Percentiles rank a stretch among this genome's conserved stretches.
These are phyloP conservation scores for Barnettozyma wickerhamii DNA, from an alignment of 805 yeast species.

Conservation along the genomic window DNA sequence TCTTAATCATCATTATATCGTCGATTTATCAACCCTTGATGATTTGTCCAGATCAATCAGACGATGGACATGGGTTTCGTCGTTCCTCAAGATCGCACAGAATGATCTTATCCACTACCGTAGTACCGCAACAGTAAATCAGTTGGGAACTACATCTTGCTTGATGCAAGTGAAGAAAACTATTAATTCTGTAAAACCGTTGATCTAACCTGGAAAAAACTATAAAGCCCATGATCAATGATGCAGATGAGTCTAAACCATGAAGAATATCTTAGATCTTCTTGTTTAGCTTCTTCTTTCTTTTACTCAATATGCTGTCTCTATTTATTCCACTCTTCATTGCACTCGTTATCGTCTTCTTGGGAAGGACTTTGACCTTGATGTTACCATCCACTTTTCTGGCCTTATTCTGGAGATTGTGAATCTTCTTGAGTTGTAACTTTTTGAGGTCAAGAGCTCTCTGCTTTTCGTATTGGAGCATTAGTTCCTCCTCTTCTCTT, in stretches of 20 bases:
- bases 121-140: too few relatives aligned
- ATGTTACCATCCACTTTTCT: constrained; percentile 23
- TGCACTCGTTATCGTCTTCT: constrained; percentile 5
- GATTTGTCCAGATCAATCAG: too few relatives aligned
- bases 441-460: constrained; percentile 14
- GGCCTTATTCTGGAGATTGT: constrained; percentile 10
- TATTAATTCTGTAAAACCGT: too few relatives aligned
- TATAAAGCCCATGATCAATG: too few relatives aligned
- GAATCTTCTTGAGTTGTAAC: constrained; percentile 11
- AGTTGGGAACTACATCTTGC: too few relatives aligned
- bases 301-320: constrained; percentile 20
- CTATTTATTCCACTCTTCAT: constrained; percentile 14
- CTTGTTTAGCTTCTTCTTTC: constrained; percentile 25
- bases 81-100: too few relatives aligned
- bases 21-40: too few relatives aligned
- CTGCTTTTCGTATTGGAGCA: constrained; percentile 14
- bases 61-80: too few relatives aligned
- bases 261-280: constrained; percentile 5
- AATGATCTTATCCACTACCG: too few relatives aligned
- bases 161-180: too few relatives aligned
- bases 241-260: neutral
- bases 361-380: constrained; percentile 18
- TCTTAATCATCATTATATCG: too few relatives aligned
- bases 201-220: too few relatives aligned
- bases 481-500: constrained; percentile 17